A percentile compares a stretch with the other conserved stretches of the same genome.
Evolutionary conservation across 2,329 filamentous ascomycete species (phyloP).

Genomic region (Botrytis hyacinthi): DNA sequence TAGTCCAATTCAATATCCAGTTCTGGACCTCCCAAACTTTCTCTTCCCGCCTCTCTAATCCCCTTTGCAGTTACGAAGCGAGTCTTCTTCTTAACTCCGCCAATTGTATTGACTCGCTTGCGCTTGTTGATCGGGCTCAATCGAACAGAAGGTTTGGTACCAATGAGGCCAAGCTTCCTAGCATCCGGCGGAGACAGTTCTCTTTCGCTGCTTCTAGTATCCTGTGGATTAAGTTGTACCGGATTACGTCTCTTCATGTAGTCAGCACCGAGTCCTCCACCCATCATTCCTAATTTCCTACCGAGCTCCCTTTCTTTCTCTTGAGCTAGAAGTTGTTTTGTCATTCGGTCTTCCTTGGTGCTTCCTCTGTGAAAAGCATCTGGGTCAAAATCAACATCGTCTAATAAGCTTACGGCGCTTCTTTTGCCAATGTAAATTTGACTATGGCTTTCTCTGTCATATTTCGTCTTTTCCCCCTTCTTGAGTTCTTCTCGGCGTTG

Average conservation of each 20-base stretch:
- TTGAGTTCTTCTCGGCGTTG: slow-evolving; percentile 31
- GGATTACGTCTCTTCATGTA: slow-evolving; percentile 54
- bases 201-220: slow-evolving; percentile 20
- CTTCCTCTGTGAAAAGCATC: slow-evolving; percentile 51
- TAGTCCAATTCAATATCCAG: slow-evolving; percentile 17
- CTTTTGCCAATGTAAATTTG: slow-evolving; percentile 53
- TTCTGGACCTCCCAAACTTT: slow-evolving; percentile 60
- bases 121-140: slow-evolving; percentile 58
- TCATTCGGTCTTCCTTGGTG: slow-evolving; percentile 64
- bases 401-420: slow-evolving; percentile 61
- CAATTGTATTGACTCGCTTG: slow-evolving; percentile 47
- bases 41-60: slow-evolving; percentile 72
- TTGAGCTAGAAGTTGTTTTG: slow-evolving; percentile 60
- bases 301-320: slow-evolving; percentile 74
- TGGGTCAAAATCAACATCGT: slow-evolving; percentile 60
- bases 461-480: slow-evolving; percentile 43
- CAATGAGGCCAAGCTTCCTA: slow-evolving; percentile 46
- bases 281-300: slow-evolving; percentile 62
- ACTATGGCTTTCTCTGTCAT: slow-evolving; percentile 58
- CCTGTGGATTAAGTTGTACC: slow-evolving; percentile 21
- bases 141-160: slow-evolving; percentile 47
- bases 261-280: slow-evolving; percentile 65
- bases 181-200: slow-evolving; percentile 44
- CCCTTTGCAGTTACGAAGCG: slow-evolving; percentile 77
- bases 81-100: slow-evolving; percentile 64